A percentile compares a stretch with the other conserved stretches of the same genome.
Conservation (phyloP, 2,329 filamentous ascomycete species). For the Monilinia laxa region DNA sequence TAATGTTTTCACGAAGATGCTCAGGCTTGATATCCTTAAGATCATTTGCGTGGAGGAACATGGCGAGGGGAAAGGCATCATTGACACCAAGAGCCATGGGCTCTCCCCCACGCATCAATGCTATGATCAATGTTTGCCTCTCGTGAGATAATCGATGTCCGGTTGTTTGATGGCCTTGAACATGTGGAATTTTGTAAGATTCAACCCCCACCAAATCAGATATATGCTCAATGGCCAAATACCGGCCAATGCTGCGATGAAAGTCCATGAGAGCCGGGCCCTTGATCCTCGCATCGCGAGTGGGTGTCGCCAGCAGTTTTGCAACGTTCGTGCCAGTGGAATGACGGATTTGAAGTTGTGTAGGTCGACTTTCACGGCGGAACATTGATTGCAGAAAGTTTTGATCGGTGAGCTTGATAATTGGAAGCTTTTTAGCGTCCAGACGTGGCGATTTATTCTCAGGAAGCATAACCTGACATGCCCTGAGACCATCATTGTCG, state of each 20-base stretch:
- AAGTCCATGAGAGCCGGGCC: constrained; percentile 51
- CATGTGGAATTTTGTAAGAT: constrained; percentile 49
- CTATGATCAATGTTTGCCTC: constrained; percentile 51
- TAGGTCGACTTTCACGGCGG: neutral
- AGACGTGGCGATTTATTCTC: constrained; percentile 44
- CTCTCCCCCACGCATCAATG: constrained; percentile 63
- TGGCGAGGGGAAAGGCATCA: constrained; percentile 51
- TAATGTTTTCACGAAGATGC: constrained; percentile 45
- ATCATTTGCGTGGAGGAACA: constrained; percentile 49
- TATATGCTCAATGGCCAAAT: constrained; percentile 53
- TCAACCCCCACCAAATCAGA: constrained; percentile 51
- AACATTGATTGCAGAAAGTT: neutral
- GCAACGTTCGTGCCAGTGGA: constrained; percentile 47
- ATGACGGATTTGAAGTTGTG: constrained; percentile 36
- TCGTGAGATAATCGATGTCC: constrained; percentile 52
- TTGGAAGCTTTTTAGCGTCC: constrained; percentile 45
- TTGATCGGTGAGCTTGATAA: constrained; percentile 28
- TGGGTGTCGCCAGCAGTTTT: constrained; percentile 54
- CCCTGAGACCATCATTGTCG: constrained; percentile 42
- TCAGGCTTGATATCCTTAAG: constrained; percentile 45
- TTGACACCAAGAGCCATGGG: constrained; percentile 60
- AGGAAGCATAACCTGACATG: constrained; percentile 51
- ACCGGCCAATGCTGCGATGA: constrained; percentile 51
- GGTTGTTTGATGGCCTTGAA: constrained; percentile 47
- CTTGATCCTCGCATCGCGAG: constrained; percentile 48